Conservation (phyloP, 176 grass and related monocot species). For the Aegilops bicornis region DNA sequence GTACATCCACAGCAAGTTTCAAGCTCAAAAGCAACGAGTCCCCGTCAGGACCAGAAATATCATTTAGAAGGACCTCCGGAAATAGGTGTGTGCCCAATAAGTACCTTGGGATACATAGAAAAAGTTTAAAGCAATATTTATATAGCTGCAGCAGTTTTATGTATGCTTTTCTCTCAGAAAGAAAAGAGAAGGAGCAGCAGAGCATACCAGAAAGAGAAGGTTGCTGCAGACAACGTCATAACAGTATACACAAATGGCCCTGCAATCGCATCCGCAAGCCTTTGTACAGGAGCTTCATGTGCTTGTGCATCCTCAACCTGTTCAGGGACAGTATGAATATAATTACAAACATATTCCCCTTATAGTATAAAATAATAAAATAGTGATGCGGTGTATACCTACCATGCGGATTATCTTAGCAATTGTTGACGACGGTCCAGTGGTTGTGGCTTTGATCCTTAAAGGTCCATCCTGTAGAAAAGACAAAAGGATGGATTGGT, state of each 20-base stretch:
- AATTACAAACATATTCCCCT: neutral
- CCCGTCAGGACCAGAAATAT: slow-evolving; percentile 88
- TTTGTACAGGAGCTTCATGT: slow-evolving; percentile 90
- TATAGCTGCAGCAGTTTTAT: neutral
- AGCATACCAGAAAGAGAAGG: slow-evolving; percentile 85
- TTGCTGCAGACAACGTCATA: slow-evolving; percentile 77
- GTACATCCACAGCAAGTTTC: slow-evolving; percentile 92
- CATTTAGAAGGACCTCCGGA: slow-evolving; percentile 91
- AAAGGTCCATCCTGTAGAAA: slow-evolving; percentile 85
- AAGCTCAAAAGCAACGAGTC: slow-evolving; percentile 86
- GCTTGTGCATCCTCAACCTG: slow-evolving; percentile 98
- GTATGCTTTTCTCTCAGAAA: neutral
- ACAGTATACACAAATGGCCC: slow-evolving; percentile 97
- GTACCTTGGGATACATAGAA: slow-evolving; percentile 55
- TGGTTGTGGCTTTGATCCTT: slow-evolving; percentile 79
- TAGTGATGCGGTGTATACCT: neutral
- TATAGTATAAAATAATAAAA: neutral
- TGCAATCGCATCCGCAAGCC: slow-evolving; percentile 94
- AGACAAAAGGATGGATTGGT: slow-evolving; percentile 14
- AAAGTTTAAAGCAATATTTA: neutral
- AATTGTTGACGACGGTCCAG: slow-evolving; percentile 89
- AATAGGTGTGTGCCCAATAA: slow-evolving; percentile 81
- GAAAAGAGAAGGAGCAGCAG: slow-evolving; percentile 29
- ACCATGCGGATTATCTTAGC: slow-evolving; percentile 98
- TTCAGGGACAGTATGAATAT: slow-evolving; percentile 19